Evolutionary conservation across 345 rosid species (phyloP).

Genomic region (Eucalyptus rudis): DNA sequence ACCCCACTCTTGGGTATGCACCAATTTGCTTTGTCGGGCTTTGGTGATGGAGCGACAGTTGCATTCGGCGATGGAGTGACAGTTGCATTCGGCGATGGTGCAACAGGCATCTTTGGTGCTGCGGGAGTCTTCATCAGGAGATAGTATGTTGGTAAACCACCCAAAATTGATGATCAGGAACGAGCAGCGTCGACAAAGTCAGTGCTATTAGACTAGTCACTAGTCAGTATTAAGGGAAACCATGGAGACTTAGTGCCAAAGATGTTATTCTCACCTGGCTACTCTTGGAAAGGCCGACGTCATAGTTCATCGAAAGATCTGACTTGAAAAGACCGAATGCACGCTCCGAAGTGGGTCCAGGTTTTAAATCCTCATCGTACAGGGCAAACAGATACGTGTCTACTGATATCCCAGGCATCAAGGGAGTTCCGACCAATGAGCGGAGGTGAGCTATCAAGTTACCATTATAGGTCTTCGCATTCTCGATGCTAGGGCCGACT

Average conservation of each 20-base stretch:
- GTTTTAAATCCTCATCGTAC: slow-evolving; percentile 83
- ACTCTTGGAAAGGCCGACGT: slow-evolving; percentile 53
- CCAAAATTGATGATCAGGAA: neutral
- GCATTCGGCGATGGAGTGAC: neutral
- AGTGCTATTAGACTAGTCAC: neutral
- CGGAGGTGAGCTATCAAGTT: slow-evolving; percentile 74
- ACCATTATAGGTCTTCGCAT: slow-evolving; percentile 76
- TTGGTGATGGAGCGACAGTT: slow-evolving; percentile 12
- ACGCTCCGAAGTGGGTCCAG: slow-evolving; percentile 61
- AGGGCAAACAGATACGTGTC: slow-evolving; percentile 83
- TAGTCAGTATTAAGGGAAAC: neutral
- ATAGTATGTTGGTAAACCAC: neutral
- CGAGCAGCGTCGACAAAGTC: neutral
- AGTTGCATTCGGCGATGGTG: neutral
- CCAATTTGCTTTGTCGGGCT: slow-evolving; percentile 35
- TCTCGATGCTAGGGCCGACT: slow-evolving; percentile 63
- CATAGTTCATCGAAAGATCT: slow-evolving; percentile 67
- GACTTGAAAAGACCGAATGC: slow-evolving; percentile 69
- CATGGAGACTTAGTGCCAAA: neutral
- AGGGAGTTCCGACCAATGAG: slow-evolving; percentile 69
- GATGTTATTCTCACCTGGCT: slow-evolving; percentile 10
- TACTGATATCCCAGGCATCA: slow-evolving; percentile 82
- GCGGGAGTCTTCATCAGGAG: neutral
- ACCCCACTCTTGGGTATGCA: slow-evolving; percentile 51
- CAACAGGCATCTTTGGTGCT: too few relatives aligned